These are phyloP conservation scores for Phytophthora vignae DNA, from an alignment of 352 stramenopile species.

Conservation along the genomic window DNA sequence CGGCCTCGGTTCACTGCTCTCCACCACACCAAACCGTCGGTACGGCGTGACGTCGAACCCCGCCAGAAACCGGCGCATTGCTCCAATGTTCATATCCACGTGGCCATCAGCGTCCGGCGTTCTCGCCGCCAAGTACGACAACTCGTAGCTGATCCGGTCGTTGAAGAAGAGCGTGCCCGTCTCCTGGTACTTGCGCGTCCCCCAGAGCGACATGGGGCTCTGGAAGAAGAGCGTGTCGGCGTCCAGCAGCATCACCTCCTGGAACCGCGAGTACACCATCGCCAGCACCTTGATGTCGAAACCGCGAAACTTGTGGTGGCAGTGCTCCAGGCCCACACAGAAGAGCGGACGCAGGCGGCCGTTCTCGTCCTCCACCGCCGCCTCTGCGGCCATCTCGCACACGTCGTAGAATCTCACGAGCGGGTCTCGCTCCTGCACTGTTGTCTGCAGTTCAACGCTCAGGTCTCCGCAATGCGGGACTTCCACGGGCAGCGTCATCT, in stretches of 20 bases:
- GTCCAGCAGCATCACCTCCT: constrained; percentile 61
- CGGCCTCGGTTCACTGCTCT: background rate
- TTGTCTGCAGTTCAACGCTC: constrained; percentile 28
- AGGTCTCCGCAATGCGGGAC: constrained; percentile 72
- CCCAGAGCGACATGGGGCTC: constrained; percentile 47
- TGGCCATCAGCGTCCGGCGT: constrained; percentile 1
- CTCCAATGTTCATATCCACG: constrained; percentile 12
- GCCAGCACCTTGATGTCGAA: constrained; percentile 67
- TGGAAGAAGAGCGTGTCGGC: constrained; percentile 62
- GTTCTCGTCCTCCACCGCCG: background rate
- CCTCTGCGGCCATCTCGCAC: constrained; percentile 45
- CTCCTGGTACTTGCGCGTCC: constrained; percentile 35
- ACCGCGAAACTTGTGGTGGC: constrained; percentile 50
- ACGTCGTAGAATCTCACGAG: constrained; percentile 59
- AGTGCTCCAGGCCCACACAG: constrained; percentile 49
- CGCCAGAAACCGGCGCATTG: constrained; percentile 49
- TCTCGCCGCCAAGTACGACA: constrained; percentile 38
- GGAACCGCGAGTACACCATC: constrained; percentile 53
- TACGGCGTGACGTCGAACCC: constrained; percentile 48
- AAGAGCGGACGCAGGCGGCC: constrained; percentile 38
- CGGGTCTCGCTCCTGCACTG: constrained; percentile 31
- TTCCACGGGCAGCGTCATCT: constrained; percentile 60
- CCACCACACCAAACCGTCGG: constrained; percentile 8
- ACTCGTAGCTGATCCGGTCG: constrained; percentile 58
- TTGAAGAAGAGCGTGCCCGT: constrained; percentile 68